Percentiles rank a stretch among this genome's conserved stretches.
Conservation (phyloP, 2,329 filamentous ascomycete genomes). For the Ceratocystis albifundus region DNA sequence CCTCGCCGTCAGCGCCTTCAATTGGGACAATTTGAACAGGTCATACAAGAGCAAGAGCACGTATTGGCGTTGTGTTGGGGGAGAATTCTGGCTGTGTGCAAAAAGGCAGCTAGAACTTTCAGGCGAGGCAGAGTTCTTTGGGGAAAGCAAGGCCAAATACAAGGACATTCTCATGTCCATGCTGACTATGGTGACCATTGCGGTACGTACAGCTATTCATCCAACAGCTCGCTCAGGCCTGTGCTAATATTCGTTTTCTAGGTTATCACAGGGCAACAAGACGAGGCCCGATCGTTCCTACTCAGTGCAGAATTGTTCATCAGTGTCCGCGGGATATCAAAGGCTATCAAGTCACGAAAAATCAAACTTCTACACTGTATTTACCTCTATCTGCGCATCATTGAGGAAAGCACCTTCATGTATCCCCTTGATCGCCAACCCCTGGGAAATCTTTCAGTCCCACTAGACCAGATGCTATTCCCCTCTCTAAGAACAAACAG, state of each 20-base stretch:
- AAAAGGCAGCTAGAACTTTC: constrained; percentile 28
- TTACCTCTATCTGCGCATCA: constrained; percentile 36
- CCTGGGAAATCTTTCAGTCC: constrained; percentile 14
- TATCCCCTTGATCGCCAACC: constrained; percentile 22
- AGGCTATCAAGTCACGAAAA: constrained; percentile 33
- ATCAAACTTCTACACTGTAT: constrained; percentile 37
- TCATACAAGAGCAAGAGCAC: constrained; percentile 22
- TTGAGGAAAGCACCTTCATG: constrained; percentile 35
- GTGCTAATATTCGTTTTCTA: background rate
- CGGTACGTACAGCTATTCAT: constrained; percentile 22
- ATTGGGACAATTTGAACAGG: constrained; percentile 28
- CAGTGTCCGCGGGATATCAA: constrained; percentile 31
- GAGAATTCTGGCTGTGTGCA: constrained; percentile 27
- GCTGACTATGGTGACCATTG: constrained; percentile 33
- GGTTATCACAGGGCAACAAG: constrained; percentile 28
- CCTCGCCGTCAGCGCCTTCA: constrained; percentile 33
- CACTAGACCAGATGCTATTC: constrained; percentile 25
- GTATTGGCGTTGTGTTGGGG: constrained; percentile 27
- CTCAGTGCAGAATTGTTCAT: constrained; percentile 37
- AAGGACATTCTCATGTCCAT: constrained; percentile 34
- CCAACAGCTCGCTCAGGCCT: too few species aligned
- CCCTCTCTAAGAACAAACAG: constrained; percentile 28
- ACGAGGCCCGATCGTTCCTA: constrained; percentile 31
- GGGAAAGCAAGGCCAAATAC: constrained; percentile 32
- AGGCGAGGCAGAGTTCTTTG: constrained; percentile 30